Evolutionary conservation across 2,329 filamentous ascomycete genomes (phyloP).

Genomic region (Penicillium sp.): DNA sequence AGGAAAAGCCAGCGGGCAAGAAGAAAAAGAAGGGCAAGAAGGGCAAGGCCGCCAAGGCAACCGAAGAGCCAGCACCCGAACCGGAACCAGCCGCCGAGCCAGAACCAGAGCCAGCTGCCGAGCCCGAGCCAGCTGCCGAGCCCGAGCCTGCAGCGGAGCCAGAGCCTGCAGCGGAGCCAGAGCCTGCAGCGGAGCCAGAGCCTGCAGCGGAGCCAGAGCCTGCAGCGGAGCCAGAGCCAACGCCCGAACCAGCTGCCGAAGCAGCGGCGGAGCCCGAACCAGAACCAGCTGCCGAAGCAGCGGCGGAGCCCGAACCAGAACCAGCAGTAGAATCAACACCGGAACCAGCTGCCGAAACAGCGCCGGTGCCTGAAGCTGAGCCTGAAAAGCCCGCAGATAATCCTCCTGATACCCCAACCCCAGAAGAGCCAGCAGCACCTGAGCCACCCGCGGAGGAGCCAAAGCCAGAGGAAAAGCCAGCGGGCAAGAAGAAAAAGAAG

Average conservation of each 20-base stretch:
- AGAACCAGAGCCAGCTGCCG: not conserved
- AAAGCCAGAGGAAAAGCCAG: not conserved
- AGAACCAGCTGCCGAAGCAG: too few relatives aligned
- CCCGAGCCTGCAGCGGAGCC: not conserved
- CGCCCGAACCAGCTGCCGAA: too few relatives aligned
- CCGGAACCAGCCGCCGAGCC: not conserved
- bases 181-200: not conserved
- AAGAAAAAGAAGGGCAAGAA: conserved; percentile 16
- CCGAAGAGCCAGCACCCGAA: conserved; percentile 8
- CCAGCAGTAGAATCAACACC: not conserved
- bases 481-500: conserved; percentile 13
- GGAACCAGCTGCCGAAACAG: conserved; percentile 5
- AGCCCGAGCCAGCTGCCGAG: not conserved
- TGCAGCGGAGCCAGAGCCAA: too few relatives aligned
- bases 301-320: too few relatives aligned
- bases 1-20: conserved; percentile 2
- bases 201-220: not conserved
- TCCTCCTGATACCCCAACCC: not conserved
- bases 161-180: not conserved
- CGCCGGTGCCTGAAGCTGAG: not conserved
- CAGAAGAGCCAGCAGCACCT: conserved; percentile 1
- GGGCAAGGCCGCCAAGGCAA: conserved; percentile 5
- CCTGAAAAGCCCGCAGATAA: conserved; percentile 3
- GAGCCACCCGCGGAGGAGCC: conserved; percentile 7
- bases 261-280: too few relatives aligned